Percentiles rank a stretch among this genome's conserved stretches.
phyloP scores from a whole-genome alignment of 2,329 filamentous ascomycete genomes.

The Verruconis gallopava region DNA sequence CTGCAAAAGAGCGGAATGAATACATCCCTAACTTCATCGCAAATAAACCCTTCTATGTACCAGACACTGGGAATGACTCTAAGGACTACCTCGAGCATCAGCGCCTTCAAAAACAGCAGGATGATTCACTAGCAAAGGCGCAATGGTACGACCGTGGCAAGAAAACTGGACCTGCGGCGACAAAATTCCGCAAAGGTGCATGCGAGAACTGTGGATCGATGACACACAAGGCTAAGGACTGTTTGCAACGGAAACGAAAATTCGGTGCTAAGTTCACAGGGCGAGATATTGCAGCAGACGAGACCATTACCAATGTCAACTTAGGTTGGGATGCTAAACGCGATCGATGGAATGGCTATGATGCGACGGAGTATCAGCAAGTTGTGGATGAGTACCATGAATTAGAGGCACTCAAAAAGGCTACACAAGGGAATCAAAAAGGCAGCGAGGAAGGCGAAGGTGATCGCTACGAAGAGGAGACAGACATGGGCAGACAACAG shows the following conservation, averaged over 20 bases:
- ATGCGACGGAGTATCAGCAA: conserved; percentile 64
- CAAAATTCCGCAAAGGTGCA: conserved; percentile 93
- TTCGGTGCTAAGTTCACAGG: conserved; percentile 87
- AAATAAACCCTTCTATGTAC: conserved; percentile 90
- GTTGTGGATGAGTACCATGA: conserved; percentile 87
- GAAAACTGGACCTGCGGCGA: conserved; percentile 73
- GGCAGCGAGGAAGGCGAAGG: conserved; percentile 40
- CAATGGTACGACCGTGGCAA: conserved; percentile 91
- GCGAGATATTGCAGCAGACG: conserved; percentile 85
- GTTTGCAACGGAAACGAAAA: conserved; percentile 75
- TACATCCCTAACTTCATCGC: conserved; percentile 98
- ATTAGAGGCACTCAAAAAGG: conserved; percentile 59
- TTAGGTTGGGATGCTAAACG: conserved; percentile 95
- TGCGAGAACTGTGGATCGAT: conserved; percentile 98
- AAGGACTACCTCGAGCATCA: conserved; percentile 95
- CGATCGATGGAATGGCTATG: conserved; percentile 97
- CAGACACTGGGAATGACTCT: conserved; percentile 47
- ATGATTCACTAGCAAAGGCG: conserved; percentile 49
- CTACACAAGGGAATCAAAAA: conserved; percentile 30
- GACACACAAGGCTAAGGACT: conserved; percentile 93
- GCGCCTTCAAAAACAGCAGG: conserved; percentile 57
- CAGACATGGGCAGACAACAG: conserved; percentile 90
- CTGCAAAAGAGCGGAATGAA: conserved; percentile 26
- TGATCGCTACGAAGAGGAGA: conserved; percentile 75
- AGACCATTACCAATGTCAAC: conserved; percentile 70